These are phyloP conservation scores for Epichloe gansuensis DNA, from an alignment of 2,329 filamentous ascomycete genomes.

Conservation along the genomic window DNA sequence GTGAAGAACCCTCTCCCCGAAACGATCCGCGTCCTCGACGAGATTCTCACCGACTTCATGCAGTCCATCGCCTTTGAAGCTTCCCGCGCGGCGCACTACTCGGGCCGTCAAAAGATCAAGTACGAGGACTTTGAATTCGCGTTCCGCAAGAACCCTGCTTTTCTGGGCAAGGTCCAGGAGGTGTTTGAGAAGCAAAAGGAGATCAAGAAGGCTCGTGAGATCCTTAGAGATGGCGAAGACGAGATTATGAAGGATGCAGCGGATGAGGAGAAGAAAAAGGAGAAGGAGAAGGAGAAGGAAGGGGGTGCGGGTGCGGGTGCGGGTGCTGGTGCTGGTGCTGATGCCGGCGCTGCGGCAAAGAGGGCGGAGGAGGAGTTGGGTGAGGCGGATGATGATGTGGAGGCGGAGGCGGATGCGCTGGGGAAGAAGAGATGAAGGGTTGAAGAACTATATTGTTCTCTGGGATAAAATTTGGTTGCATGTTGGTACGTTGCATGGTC, in stretches of 20 bases:
- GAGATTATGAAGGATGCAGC: slow-evolving; percentile 42
- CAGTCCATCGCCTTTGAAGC: slow-evolving; percentile 88
- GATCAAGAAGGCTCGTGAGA: slow-evolving; percentile 71
- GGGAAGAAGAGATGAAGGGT: slow-evolving; percentile 23
- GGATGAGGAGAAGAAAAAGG: slow-evolving; percentile 28
- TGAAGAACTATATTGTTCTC: too few species aligned
- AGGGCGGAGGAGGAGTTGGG: slow-evolving; percentile 37
- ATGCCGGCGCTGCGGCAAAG: slow-evolving; percentile 1
- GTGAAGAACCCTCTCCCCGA: slow-evolving; percentile 64
- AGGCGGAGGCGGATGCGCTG: slow-evolving; percentile 28
- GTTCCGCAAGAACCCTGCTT: slow-evolving; percentile 69
- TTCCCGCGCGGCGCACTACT: slow-evolving; percentile 70
- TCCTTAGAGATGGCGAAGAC: slow-evolving; percentile 54
- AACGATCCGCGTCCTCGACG: slow-evolving; percentile 79
- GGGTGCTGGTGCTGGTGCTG: slow-evolving; percentile 5
- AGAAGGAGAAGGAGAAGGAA: slow-evolving; percentile 12
- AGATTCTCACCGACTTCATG: slow-evolving; percentile 93
- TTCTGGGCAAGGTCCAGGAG: slow-evolving; percentile 81
- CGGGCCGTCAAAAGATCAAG: slow-evolving; percentile 90
- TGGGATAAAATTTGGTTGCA: background rate
- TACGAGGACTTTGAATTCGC: slow-evolving; percentile 97
- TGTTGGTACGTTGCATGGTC: background rate
- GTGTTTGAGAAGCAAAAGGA: slow-evolving; percentile 78
- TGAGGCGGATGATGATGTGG: slow-evolving; percentile 37
- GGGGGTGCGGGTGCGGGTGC: background rate